A percentile compares a stretch with the other conserved stretches of the same genome.
Evolutionary conservation across 106 monocot species (phyloP).

Genomic region (Apostasia shenzhenica): DNA sequence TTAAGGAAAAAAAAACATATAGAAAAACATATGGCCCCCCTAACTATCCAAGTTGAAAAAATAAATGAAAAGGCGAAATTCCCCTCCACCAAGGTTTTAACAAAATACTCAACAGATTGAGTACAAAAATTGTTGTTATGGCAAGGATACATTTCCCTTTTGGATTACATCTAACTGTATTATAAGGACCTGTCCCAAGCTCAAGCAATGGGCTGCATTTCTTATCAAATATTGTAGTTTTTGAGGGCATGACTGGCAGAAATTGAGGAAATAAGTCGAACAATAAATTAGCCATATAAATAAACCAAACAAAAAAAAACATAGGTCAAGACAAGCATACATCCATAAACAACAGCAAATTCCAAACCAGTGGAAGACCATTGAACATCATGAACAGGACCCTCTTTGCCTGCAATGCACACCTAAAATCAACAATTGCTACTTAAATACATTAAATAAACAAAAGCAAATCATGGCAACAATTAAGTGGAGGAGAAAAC

Average conservation of each 20-base stretch:
- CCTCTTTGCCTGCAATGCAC: constrained; percentile 66
- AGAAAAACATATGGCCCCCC: not conserved
- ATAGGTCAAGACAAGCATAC: constrained; percentile 28
- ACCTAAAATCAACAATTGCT: constrained; percentile 3
- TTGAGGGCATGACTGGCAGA: constrained; percentile 80
- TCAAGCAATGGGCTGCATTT: constrained; percentile 82
- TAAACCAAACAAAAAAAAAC: not conserved
- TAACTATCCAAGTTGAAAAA: not conserved
- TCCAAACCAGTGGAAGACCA: constrained; percentile 82
- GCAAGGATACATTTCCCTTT: constrained; percentile 93
- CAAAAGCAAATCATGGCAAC: not conserved
- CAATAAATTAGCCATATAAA: not conserved
- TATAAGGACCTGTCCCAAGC: constrained; percentile 89
- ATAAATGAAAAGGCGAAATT: too few relatives aligned
- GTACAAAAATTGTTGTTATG: not conserved
- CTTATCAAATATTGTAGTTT: constrained; percentile 78
- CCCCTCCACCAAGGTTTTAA: too few relatives aligned
- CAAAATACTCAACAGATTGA: too few relatives aligned
- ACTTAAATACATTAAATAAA: not conserved
- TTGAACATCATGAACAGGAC: constrained; percentile 97
- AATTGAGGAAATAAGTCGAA: constrained; percentile 20
- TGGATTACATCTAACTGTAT: constrained; percentile 97
- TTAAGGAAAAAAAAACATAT: constrained; percentile 35
- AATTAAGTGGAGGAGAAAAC: constrained; percentile 4
- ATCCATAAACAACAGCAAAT: constrained; percentile 97